These are phyloP conservation scores for Thozetella sp. DNA, from an alignment of 495 filamentous ascomycete species.

Conservation along the genomic window DNA sequence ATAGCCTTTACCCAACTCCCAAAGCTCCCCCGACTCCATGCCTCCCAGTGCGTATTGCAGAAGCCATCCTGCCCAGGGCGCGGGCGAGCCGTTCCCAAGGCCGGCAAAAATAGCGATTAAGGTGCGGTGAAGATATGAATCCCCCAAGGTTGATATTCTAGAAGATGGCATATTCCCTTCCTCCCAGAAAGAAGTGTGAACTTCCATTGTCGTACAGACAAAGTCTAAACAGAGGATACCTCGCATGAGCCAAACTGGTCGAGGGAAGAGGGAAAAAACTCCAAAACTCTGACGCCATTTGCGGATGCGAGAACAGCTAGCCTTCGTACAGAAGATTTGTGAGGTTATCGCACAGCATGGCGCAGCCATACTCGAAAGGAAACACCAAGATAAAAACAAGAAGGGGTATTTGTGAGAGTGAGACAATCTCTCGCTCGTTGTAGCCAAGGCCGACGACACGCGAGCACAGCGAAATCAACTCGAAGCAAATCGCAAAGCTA, in stretches of 20 bases:
- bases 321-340: background rate
- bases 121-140: slow-evolving; percentile 1
- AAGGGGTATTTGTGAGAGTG: slow-evolving; percentile 10
- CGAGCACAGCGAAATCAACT: too few species aligned
- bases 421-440: background rate
- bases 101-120: background rate
- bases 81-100: background rate
- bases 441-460: too few species aligned
- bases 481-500: too few species aligned
- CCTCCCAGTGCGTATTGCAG: background rate
- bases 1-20: too few species aligned
- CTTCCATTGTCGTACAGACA: background rate
- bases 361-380: slow-evolving; percentile 25
- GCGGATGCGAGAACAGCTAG: background rate
- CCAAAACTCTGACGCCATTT: background rate
- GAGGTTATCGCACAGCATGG: slow-evolving; percentile 33
- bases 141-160: background rate
- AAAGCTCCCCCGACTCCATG: background rate
- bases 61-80: background rate
- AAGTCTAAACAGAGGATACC: background rate
- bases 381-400: slow-evolving; percentile 25
- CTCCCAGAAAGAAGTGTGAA: background rate
- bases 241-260: background rate
- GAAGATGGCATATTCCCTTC: slow-evolving; percentile 2
- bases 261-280: background rate